These are phyloP conservation scores for Colletotrichum sp. DNA, from an alignment of 2,329 filamentous ascomycete species.

Conservation along the genomic window DNA sequence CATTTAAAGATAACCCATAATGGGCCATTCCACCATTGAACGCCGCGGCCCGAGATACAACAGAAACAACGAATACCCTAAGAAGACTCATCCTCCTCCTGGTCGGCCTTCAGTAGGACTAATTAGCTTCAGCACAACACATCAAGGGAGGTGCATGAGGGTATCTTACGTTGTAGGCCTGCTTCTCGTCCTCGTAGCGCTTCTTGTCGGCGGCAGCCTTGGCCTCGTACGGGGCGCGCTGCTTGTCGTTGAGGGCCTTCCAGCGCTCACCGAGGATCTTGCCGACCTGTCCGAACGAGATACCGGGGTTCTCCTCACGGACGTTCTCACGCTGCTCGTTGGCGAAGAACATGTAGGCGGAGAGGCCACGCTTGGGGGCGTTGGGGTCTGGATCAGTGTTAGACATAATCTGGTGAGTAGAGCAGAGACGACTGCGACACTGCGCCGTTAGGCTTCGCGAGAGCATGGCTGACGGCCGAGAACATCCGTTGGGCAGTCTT, in stretches of 20 bases:
- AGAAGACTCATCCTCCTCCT: slow-evolving; percentile 59
- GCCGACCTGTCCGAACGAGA: slow-evolving; percentile 97
- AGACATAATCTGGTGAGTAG: background rate
- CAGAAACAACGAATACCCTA: slow-evolving; percentile 28
- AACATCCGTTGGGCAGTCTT: background rate
- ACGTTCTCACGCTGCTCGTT: slow-evolving; percentile 99
- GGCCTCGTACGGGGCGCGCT: slow-evolving; percentile 91
- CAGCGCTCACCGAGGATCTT: slow-evolving; percentile 98
- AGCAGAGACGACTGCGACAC: background rate
- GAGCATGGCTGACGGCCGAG: background rate
- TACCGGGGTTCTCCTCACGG: slow-evolving; percentile 96
- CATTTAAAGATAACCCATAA: background rate
- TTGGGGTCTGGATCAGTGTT: slow-evolving; percentile 74
- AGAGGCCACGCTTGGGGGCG: slow-evolving; percentile 98
- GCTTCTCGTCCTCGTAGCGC: slow-evolving; percentile 98
- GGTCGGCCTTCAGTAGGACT: slow-evolving; percentile 53
- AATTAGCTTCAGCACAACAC: slow-evolving; percentile 30
- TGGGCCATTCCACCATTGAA: background rate
- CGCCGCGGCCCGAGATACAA: slow-evolving; percentile 6
- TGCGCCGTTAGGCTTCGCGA: background rate
- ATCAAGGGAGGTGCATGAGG: background rate
- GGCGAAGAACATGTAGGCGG: slow-evolving; percentile 99
- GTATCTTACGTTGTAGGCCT: slow-evolving; percentile 80
- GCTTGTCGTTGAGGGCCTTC: slow-evolving; percentile 95
- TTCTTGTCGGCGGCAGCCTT: slow-evolving; percentile 99